Evolutionary conservation across 192 early-diverging fungal genomes (phyloP).

Genomic region (Coemansia sp.): DNA sequence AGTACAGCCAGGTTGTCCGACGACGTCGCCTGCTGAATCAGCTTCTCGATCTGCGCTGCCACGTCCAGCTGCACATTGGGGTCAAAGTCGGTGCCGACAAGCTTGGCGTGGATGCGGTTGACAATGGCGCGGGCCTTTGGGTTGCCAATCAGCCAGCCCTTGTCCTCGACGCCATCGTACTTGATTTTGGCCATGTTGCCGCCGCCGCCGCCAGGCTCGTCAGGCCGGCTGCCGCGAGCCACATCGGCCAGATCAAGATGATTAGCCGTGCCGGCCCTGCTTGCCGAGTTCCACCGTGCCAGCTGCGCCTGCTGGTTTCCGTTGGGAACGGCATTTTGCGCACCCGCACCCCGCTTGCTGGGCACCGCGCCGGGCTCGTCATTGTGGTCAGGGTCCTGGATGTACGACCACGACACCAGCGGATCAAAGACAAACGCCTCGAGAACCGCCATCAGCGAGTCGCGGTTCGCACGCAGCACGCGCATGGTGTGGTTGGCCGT

Average conservation of each 20-base stretch:
- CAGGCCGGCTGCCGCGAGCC: slow-evolving; percentile 11
- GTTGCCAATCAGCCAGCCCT: slow-evolving; percentile 51
- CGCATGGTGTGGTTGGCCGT: slow-evolving; percentile 93
- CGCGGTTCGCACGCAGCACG: slow-evolving; percentile 89
- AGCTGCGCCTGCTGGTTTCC: background rate
- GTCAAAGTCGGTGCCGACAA: slow-evolving; percentile 91
- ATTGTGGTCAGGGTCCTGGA: slow-evolving; percentile 1
- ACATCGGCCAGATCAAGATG: background rate
- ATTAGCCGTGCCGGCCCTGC: background rate
- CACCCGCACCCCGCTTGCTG: background rate
- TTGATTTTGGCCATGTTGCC: background rate
- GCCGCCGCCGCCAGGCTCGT: slow-evolving; percentile 18
- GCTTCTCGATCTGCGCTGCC: slow-evolving; percentile 76
- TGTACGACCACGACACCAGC: slow-evolving; percentile 14
- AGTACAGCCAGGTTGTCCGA: slow-evolving; percentile 86
- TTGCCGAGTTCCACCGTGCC: background rate
- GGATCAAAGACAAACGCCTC: slow-evolving; percentile 99
- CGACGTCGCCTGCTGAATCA: slow-evolving; percentile 86
- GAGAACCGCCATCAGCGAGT: slow-evolving; percentile 95
- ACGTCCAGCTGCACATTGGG: slow-evolving; percentile 73
- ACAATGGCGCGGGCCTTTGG: slow-evolving; percentile 78
- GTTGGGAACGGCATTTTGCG: background rate
- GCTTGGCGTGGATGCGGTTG: slow-evolving; percentile 86
- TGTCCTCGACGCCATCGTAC: background rate
- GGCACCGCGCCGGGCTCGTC: background rate